Evolutionary conservation across 2,329 filamentous ascomycete species (phyloP).

Genomic region (Amesomyces nigricolor): DNA sequence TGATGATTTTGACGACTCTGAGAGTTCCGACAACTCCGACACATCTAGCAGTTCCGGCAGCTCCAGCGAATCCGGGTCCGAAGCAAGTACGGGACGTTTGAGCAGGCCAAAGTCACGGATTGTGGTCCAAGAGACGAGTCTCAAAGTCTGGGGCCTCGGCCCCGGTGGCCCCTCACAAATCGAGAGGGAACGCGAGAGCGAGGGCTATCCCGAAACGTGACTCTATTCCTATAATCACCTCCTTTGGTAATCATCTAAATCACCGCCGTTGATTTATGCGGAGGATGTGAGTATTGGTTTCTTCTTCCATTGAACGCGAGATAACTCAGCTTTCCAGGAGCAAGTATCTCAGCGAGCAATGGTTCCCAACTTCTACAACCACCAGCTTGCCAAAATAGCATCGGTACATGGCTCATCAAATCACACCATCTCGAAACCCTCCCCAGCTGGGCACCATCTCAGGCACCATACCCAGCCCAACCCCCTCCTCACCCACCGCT

Average conservation of each 20-base stretch:
- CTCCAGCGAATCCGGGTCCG: conserved; percentile 11
- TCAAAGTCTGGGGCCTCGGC: conserved; percentile 38
- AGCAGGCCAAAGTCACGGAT: conserved; percentile 5
- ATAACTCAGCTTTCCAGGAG: background rate
- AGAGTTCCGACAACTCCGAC: conserved; percentile 1
- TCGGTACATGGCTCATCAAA: background rate
- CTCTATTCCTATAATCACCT: background rate
- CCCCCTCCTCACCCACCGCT: conserved; percentile 24
- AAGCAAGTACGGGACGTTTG: background rate
- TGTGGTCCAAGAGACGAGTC: conserved; percentile 37
- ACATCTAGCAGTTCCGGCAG: conserved; percentile 7
- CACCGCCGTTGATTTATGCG: background rate
- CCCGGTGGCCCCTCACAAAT: conserved; percentile 8
- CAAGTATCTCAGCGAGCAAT: conserved; percentile 6
- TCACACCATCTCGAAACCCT: background rate
- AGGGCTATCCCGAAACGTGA: background rate
- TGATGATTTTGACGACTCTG: background rate
- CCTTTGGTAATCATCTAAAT: too few relatives aligned
- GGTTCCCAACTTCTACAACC: conserved; percentile 3
- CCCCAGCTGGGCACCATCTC: conserved; percentile 2
- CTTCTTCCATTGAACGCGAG: background rate
- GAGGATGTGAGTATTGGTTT: background rate
- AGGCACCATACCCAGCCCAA: conserved; percentile 3
- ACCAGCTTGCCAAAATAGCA: background rate
- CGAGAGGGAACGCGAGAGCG: background rate